Base-by-base conservation (phyloP, 352 stramenopile genomes). In the Thraustotheca clavata region DNA sequence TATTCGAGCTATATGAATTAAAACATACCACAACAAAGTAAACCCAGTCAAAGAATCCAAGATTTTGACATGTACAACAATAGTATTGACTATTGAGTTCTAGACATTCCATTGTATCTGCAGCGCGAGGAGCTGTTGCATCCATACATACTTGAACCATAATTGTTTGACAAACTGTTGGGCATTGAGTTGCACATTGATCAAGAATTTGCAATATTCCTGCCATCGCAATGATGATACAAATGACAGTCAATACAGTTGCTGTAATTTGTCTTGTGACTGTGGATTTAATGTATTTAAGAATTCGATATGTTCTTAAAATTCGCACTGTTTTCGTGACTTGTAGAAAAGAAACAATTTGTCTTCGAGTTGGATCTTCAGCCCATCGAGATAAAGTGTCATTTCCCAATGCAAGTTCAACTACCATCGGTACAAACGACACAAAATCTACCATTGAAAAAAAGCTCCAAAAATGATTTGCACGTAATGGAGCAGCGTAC, bases 231-330 rank as follows among this genome's bases (percentile, higher is more conserved):
- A 91, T 76, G 16, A 87, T 74, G 38, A 91, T 91, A 8, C 69
- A 87, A 3, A 89, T 70, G 20, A 91, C 72, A 0, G 79, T 91
- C 31, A 91, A 71, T 40, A 80, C 67, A 7, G 74, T 76, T 1
- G 83, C 77, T 40, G 73, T 62, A 16, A 86, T 74, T 60, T 91
- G 80, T 4, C 80, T 77, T 52, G 89, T 77, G 9, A 91, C 67
- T 0, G 83, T 89, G 18, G 80, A 89, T 9, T 70, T 81, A 11
- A 82, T 84, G 49, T 89, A 91, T 32, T 89, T 75, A 4, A 91
- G 72, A 16, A 89, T 74, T 5, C 83, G 83, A 40, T 87, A 89
- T 7, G 84, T 73, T 0, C 83, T 79, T 32, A 89, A 61, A 40
- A 91, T 87, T 0, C 83, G 79, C n/a, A 89, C 55, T 4, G 83